Evolutionary conservation across 805 yeast genomes (phyloP), one percentile per base, ranked within the genome.

Genomic region (Isabelozyma pseudorhagii): DNA sequence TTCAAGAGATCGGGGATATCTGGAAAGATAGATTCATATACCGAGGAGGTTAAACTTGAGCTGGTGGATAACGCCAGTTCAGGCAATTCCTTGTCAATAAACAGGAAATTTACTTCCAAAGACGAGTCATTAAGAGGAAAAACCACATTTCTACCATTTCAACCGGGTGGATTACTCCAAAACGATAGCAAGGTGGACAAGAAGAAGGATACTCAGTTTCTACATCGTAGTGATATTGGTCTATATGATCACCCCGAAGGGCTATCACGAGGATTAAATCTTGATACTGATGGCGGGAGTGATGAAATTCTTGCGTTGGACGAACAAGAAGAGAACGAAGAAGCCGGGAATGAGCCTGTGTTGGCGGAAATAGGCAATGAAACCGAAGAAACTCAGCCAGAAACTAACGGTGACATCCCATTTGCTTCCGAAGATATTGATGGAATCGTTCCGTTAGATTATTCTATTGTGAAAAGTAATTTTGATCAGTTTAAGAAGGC

Each of bases 241-340:
- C 67, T 94, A 38, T 88, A 85, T 60, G 96, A 89, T 63, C 67
- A 82, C 1, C 94, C 97, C 0, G 93, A 85, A 15, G 97, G 97
- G 0, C 74, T 94, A 47, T 62, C 80, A 6, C 74, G 98, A 52
- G 96, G 97, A 0, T 71, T 92, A 50, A 53, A 61, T 8, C 51
- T 74, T 27, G 55, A 53, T 3, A 45, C 48, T 15, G n/a, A 50
- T 14, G 44, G 50, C 8, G 55, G 44, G 5, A 52, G 45, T 11
- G 53, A 51, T 17, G 48, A 49, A 28, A 52, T 56, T n/a, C 34
- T 36, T 3, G 54, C 51, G 9, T 38, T 60, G 7, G 61, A 55
- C 9, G 51, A 56, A 38, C 28, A 28, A 7, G 36, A 31, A 31
- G 52, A 44, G n/a, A 47, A 41, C 11, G 49, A 48, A 25, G 44